Evolutionary conservation across 1,139 yeast species (phyloP).

Genomic region (Candida mesenterica): DNA sequence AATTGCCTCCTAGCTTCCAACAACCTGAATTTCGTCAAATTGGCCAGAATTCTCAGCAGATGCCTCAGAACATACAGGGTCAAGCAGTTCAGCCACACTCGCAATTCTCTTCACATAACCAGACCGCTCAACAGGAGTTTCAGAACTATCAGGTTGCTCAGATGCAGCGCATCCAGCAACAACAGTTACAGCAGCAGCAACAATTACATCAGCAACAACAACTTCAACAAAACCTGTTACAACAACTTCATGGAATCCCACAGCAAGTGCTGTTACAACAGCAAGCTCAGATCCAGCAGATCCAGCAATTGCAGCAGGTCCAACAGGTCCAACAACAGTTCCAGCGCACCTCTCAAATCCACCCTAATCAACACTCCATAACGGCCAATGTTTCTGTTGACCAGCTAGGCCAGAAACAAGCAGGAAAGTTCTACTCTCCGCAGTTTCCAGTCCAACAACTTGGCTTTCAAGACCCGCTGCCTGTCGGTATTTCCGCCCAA

Average conservation of each 20-base stretch:
- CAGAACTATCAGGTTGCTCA: slow-evolving; percentile 30
- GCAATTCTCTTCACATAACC: slow-evolving; percentile 16
- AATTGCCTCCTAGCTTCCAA: slow-evolving; percentile 24
- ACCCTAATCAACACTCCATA: too few relatives aligned
- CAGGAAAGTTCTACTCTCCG: background rate
- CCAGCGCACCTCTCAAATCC: too few relatives aligned
- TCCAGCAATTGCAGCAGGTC: slow-evolving; percentile 12
- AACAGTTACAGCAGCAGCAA: slow-evolving; percentile 17
- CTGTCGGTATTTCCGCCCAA: background rate
- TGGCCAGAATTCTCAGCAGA: background rate
- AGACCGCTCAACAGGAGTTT: slow-evolving; percentile 24
- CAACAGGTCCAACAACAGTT: slow-evolving; percentile 11
- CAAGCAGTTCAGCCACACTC: slow-evolving; percentile 4
- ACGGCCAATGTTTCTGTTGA: too few relatives aligned
- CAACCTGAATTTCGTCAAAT: slow-evolving; percentile 27
- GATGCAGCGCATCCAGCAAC: slow-evolving; percentile 22
- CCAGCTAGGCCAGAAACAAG: slow-evolving; percentile 1
- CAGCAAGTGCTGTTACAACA: slow-evolving; percentile 12
- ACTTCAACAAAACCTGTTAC: slow-evolving; percentile 10
- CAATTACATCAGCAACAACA: slow-evolving; percentile 16
- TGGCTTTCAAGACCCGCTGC: slow-evolving; percentile 20
- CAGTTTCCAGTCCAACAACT: background rate
- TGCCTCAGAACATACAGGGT: background rate
- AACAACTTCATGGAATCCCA: slow-evolving; percentile 5
- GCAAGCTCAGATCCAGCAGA: slow-evolving; percentile 6